These are phyloP conservation scores for Allium fistulosum DNA, from an alignment of 106 monocot species.

Conservation along the genomic window DNA sequence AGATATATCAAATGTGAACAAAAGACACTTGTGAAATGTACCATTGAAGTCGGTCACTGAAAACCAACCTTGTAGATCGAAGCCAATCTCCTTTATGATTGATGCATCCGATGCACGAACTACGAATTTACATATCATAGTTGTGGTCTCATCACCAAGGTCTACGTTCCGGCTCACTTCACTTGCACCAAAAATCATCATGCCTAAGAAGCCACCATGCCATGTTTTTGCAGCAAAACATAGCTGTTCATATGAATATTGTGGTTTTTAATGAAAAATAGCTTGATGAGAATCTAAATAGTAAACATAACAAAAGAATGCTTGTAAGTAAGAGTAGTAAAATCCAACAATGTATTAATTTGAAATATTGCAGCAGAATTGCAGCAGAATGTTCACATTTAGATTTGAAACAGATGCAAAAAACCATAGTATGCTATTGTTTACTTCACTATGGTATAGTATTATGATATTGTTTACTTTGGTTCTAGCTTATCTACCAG, in stretches of 20 bases:
- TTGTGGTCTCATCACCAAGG: conserved; percentile 93
- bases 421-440: too few species aligned
- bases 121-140: conserved; percentile 97
- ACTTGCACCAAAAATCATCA: conserved; percentile 99
- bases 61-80: not conserved
- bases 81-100: conserved; percentile 72
- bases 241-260: conserved; percentile 31
- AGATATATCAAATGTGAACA: too few species aligned
- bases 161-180: conserved; percentile 98
- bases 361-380: too few species aligned
- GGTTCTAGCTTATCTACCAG: too few species aligned
- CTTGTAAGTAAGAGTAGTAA: not conserved
- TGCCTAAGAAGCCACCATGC: conserved; percentile 90
- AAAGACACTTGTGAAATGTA: too few species aligned
- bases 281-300: not conserved
- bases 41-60: too few species aligned
- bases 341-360: too few species aligned
- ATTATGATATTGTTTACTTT: too few species aligned
- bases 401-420: too few species aligned
- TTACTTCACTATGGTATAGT: too few species aligned
- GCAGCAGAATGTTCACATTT: too few species aligned
- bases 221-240: conserved; percentile 97
- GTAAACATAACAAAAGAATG: not conserved
- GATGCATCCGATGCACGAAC: conserved; percentile 85
- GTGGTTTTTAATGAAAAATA: not conserved